Conservation (phyloP, 805 yeast species). For the Brettanomyces anomalus region DNA sequence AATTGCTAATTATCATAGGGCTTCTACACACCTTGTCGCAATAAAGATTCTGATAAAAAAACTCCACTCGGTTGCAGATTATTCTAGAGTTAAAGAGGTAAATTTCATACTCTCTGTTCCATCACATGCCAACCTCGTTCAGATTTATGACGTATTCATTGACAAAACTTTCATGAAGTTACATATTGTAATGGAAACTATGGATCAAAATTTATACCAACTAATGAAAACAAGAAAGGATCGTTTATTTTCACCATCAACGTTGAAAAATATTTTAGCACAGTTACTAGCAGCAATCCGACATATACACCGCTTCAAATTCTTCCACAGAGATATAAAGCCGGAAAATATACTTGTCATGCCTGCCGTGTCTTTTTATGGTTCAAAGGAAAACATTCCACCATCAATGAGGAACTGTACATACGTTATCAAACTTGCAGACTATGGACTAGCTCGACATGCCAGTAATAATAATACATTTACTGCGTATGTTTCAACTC, state of each 20-base stretch:
- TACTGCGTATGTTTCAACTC: slow-evolving; percentile 72
- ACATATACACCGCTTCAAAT: slow-evolving; percentile 67
- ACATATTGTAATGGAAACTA: slow-evolving; percentile 81
- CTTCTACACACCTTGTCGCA: slow-evolving; percentile 45
- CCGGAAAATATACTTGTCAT: slow-evolving; percentile 85
- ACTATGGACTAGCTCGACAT: slow-evolving; percentile 70
- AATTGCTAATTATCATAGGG: slow-evolving; percentile 11
- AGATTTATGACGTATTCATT: slow-evolving; percentile 69
- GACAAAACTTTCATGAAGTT: slow-evolving; percentile 52
- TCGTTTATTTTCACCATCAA: slow-evolving; percentile 43
- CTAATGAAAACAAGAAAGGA: slow-evolving; percentile 56
- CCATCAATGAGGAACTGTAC: slow-evolving; percentile 28
- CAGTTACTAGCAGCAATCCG: slow-evolving; percentile 71
- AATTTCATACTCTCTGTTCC: slow-evolving; percentile 59
- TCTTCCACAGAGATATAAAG: slow-evolving; percentile 83
- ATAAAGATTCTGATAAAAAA: slow-evolving; percentile 67
- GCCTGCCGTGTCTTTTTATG: slow-evolving; percentile 46
- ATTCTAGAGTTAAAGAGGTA: slow-evolving; percentile 55
- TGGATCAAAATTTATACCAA: slow-evolving; percentile 77
- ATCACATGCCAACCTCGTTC: slow-evolving; percentile 64
- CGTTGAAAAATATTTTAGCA: slow-evolving; percentile 56
- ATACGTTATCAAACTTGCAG: slow-evolving; percentile 68
- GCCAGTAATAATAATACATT: slow-evolving; percentile 43
- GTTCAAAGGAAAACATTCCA: slow-evolving; percentile 32
- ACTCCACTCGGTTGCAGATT: slow-evolving; percentile 43